Percentiles rank a stretch among this genome's conserved stretches.
These are phyloP conservation scores for Cicer cuneatum DNA, from an alignment of 306 rosid genomes.

Conservation along the genomic window DNA sequence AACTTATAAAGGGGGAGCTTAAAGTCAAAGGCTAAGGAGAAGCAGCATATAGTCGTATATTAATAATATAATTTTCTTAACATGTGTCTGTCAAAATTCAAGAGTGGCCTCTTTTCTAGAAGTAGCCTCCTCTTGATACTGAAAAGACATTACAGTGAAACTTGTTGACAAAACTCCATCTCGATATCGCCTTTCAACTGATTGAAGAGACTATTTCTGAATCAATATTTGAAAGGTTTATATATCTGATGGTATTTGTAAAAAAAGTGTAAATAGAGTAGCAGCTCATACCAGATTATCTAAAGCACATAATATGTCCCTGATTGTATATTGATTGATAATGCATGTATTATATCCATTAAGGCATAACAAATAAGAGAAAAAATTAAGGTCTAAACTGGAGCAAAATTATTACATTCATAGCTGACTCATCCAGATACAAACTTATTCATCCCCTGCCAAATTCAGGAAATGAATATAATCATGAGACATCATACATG, in stretches of 20 bases:
- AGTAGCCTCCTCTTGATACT: conserved; percentile 30
- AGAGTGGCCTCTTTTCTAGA: conserved; percentile 12
- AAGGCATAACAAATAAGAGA: conserved; percentile 5
- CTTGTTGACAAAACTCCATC: neutral
- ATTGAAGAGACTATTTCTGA: conserved; percentile 30
- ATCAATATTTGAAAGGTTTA: conserved; percentile 26
- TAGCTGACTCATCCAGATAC: neutral
- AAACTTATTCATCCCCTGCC: neutral
- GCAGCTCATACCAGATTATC: conserved; percentile 33
- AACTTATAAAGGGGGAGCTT: conserved; percentile 16
- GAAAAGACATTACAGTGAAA: conserved; percentile 12
- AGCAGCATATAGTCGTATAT: neutral
- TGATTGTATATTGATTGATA: neutral
- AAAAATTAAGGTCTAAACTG: conserved; percentile 10
- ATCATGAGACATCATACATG: conserved; percentile 14
- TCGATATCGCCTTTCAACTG: conserved; percentile 19
- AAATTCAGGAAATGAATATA: conserved; percentile 1
- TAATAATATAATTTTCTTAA: conserved; percentile 9
- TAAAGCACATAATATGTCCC: neutral
- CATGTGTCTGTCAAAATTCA: neutral
- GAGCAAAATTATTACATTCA: neutral
- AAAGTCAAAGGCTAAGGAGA: conserved; percentile 36
- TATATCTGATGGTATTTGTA: neutral
- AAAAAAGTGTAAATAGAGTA: neutral
- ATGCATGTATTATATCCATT: neutral